These are phyloP conservation scores for Cystobasidium pallidum DNA, from an alignment of 1,284 basidiomycete species.

Conservation along the genomic window DNA sequence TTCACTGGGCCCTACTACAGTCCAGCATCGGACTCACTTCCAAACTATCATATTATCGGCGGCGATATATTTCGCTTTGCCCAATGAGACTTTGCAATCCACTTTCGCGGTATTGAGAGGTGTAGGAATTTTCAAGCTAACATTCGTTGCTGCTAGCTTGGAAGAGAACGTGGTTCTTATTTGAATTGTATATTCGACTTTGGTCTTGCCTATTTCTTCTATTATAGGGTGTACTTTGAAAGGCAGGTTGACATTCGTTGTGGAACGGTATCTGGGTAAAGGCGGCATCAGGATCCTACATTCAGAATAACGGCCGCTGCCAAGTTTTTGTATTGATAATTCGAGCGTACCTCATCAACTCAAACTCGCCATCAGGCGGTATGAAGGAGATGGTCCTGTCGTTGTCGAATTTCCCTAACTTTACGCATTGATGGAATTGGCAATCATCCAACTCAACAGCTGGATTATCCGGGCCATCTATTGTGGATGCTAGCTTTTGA, in stretches of 20 bases:
- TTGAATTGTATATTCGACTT: constrained; percentile 88
- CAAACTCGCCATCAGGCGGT: constrained; percentile 98
- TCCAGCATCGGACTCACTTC: constrained; percentile 88
- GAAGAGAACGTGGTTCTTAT: constrained; percentile 86
- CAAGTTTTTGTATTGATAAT: background rate
- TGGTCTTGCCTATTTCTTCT: constrained; percentile 85
- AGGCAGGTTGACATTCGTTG: constrained; percentile 92
- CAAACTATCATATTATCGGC: constrained; percentile 94
- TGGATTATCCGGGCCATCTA: constrained; percentile 47
- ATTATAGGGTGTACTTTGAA: constrained; percentile 88
- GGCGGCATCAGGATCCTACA: too few relatives aligned
- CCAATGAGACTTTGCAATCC: constrained; percentile 84
- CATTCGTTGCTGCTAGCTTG: constrained; percentile 90
- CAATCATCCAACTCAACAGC: constrained; percentile 96
- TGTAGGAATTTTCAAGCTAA: constrained; percentile 91
- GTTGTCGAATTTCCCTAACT: constrained; percentile 89
- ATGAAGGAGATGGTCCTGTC: constrained; percentile 93
- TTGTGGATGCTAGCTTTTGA: constrained; percentile 26
- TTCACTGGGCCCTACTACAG: too few relatives aligned
- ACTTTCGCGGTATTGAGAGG: constrained; percentile 91
- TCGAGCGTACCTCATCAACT: constrained; percentile 78
- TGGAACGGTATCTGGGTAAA: constrained; percentile 81
- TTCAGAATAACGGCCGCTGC: too few relatives aligned
- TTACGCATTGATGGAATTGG: constrained; percentile 98
- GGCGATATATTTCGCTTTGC: constrained; percentile 96